A percentile compares a stretch with the other conserved stretches of the same genome.
These are phyloP conservation scores for Arthonia radiata DNA, from an alignment of 495 filamentous ascomycete species.

Conservation along the genomic window DNA sequence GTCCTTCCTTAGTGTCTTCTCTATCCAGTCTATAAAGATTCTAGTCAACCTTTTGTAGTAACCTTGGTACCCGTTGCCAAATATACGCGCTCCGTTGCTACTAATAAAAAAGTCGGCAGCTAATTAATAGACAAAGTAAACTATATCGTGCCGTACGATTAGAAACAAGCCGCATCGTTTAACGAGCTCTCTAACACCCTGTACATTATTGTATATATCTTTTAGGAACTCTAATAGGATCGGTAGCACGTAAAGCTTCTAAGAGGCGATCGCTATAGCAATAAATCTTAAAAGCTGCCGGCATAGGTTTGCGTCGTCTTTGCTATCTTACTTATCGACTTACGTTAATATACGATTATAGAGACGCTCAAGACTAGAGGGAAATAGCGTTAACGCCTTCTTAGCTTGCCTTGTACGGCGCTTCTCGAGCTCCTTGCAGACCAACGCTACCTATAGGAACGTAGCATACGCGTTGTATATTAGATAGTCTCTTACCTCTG, in stretches of 20 bases:
- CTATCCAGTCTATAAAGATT: neutral
- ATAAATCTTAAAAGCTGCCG: constrained; percentile 4
- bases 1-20: neutral
- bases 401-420: no score
- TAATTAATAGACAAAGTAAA: constrained; percentile 21
- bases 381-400: no score
- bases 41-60: neutral
- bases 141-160: constrained; percentile 7
- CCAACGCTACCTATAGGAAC: constrained; percentile 14
- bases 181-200: constrained; percentile 4
- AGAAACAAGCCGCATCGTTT: constrained; percentile 13
- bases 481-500: constrained; percentile 5
- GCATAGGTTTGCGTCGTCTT: constrained; percentile 5
- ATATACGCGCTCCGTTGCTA: neutral
- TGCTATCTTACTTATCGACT: constrained; percentile 1
- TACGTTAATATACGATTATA: constrained; percentile 10
- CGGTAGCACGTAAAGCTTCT: constrained; percentile 6
- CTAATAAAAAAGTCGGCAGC: constrained; percentile 15
- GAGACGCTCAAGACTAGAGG: no score
- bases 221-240: constrained; percentile 4
- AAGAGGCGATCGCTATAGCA: constrained; percentile 6
- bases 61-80: neutral
- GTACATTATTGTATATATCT: neutral
- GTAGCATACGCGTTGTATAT: constrained; percentile 9
- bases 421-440: constrained; percentile 8